Conservation (phyloP, 2,329 filamentous ascomycete genomes). For the Akanthomyces uredinophilus region DNA sequence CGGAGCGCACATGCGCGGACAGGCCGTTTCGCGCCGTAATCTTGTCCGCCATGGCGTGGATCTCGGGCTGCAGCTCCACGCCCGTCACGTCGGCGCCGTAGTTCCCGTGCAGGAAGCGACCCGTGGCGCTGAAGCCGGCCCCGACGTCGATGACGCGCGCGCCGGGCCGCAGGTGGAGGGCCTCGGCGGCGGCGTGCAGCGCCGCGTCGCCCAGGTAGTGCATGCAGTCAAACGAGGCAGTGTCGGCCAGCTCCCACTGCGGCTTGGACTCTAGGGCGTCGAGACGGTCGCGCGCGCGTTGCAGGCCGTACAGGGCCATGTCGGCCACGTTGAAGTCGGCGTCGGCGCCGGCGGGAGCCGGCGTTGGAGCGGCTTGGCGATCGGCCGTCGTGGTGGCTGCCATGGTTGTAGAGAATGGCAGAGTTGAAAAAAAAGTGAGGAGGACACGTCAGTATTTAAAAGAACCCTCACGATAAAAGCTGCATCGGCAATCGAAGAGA, state of each 20-base stretch:
- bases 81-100: constrained; percentile 17
- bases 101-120: constrained; percentile 19
- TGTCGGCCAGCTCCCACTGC: constrained; percentile 19
- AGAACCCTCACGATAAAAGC: too few relatives aligned
- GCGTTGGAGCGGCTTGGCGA: not conserved
- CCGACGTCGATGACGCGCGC: constrained; percentile 19
- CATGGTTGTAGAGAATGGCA: not conserved
- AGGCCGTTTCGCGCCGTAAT: constrained; percentile 17
- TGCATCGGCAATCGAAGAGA: too few relatives aligned
- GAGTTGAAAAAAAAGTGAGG: not conserved
- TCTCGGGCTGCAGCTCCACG: constrained; percentile 20
- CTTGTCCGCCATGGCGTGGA: constrained; percentile 19
- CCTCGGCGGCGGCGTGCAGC: constrained; percentile 17
- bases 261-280: constrained; percentile 14
- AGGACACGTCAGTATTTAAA: not conserved
- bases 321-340: constrained; percentile 8
- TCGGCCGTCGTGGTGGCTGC: not conserved
- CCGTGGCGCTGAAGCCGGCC: constrained; percentile 21
- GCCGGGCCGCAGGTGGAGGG: constrained; percentile 16
- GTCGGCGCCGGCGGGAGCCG: too few relatives aligned
- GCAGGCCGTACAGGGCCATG: constrained; percentile 8
- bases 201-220: constrained; percentile 21
- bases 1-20: constrained; percentile 14
- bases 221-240: constrained; percentile 21
- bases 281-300: not conserved